Base-by-base conservation (phyloP, 2,329 filamentous ascomycete species). In the Hypoxylon sp. region DNA sequence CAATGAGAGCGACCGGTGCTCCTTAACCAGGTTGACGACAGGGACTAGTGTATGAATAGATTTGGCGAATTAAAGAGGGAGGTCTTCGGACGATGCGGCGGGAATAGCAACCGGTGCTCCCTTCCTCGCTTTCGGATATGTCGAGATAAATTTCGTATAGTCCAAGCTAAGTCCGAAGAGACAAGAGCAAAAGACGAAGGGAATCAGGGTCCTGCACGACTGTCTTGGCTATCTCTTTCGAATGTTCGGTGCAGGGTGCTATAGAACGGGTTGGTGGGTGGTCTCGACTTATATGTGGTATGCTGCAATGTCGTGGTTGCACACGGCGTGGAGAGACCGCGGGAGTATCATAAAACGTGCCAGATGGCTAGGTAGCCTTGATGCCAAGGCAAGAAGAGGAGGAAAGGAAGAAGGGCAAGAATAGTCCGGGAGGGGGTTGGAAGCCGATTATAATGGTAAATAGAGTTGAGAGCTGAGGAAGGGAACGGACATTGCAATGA, bases 161-260 rank as follows among this genome's bases (percentile, higher is more conserved):
- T 24, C n/a, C 16, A 54, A 32, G 22, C 40, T 33, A 26, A 64
- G 28, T 52, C 44, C 50, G 46, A 55, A 26, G 38, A 59, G 30
- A 59, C 51, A 57, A 18, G 33, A 52, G 48, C 6, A 38, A 55
- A 38, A 51, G 12, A 32, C 45, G 32, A 42, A 55, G 42, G 16
- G 16, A 40, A n/a, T 7, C 33, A 38, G 42, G 33, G 48, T 49
- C 51, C 54, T 63, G 32, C 50, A 68, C 32, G 50, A 32, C 38
- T 16, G 57, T 69, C 71, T 73, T 74, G 70, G 72, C 72, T 67
- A 48, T 36, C 68, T 74, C 72, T 70, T 69, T 69, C 67, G 71
- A 74, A 73, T 64, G 52, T 73, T 73, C 71, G 68, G 60, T 72
- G 72, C 72, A 73, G 73, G 53, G 53, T 53, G n/a, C n/a, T 61